phyloP scores from a whole-genome alignment of 805 yeast genomes.

The Metschnikowia shivogae region DNA sequence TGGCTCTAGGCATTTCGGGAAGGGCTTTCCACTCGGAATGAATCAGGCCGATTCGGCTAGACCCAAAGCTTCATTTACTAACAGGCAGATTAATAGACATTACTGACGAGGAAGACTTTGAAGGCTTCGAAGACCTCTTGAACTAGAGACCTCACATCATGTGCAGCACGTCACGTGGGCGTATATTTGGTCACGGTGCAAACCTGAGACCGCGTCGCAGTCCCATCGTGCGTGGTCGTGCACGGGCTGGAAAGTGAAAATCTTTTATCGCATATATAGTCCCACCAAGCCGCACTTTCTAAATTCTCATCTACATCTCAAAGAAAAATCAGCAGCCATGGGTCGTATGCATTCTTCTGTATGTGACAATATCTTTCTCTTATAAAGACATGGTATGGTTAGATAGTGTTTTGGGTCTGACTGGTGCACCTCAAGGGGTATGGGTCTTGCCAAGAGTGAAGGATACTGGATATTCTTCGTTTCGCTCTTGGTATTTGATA shows the following conservation, averaged over 20 bases:
- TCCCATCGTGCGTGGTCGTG: slow-evolving; percentile 4
- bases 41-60: too few species aligned
- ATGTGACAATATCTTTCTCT: slow-evolving; percentile 43
- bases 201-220: slow-evolving; percentile 3
- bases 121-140: slow-evolving; percentile 43
- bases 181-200: slow-evolving; percentile 2
- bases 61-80: slow-evolving; percentile 13
- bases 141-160: background rate
- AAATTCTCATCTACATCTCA: slow-evolving; percentile 10
- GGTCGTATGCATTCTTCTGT: slow-evolving; percentile 99
- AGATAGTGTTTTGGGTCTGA: slow-evolving; percentile 23
- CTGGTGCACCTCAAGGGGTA: slow-evolving; percentile 21
- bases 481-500: slow-evolving; percentile 25
- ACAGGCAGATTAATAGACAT: slow-evolving; percentile 50
- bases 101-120: slow-evolving; percentile 68
- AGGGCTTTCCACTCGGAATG: too few species aligned
- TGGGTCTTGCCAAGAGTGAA: slow-evolving; percentile 31
- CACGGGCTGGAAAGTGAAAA: slow-evolving; percentile 13
- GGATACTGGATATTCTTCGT: slow-evolving; percentile 13
- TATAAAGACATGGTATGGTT: slow-evolving; percentile 19
- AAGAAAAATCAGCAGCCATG: slow-evolving; percentile 65
- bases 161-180: background rate
- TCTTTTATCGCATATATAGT: slow-evolving; percentile 18
- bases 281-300: slow-evolving; percentile 1
- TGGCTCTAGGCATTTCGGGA: too few species aligned